Base-by-base conservation (phyloP, 129 eudicot species). In the Escallonia herrerae region DNA sequence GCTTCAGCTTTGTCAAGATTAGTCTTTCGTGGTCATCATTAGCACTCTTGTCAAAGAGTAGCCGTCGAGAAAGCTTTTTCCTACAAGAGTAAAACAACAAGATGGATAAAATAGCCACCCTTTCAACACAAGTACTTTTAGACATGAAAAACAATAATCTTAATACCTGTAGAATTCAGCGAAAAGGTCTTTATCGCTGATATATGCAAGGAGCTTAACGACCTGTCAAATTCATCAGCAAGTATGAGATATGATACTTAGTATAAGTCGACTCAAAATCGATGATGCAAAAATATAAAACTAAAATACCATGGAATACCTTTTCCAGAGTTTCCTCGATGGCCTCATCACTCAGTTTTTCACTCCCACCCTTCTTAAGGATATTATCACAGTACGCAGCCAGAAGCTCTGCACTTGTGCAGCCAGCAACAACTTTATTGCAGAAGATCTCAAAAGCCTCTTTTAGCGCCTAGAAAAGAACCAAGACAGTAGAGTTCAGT, bases 61-160 rank as follows among this genome's bases (percentile, higher is more conserved):
- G 66, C 7, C 90, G 62, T 9, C 90, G 81, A 59, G 86, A 73
- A 66, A 84, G 90, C 76, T 84, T 84, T 66, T 80, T 80, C 56
- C 86, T 79, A 60, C 44, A 44, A 64, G 15, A 10, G 54, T 52
- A 41, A 14, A 43, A 42, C 63, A 60, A 13, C 10, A 62, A 62
- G 11, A 62, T n/a, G 5, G 13, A 53, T 12, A 4, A 53, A 53
- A 3, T 12, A 45, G 49, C 7, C 49, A 45, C 6, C 49, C 49
- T 5, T 8, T 8, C 6, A 8, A 8, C 1, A 45, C 6, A 45
- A 13, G 14, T 11, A 53, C 3, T 11, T 3, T 11, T 2, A 53
- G 14, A 53, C 14, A 53, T 4, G 5, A n/a, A 15, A 4, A 53
- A 7, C 56, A 51, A 7, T 51, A 3, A 3, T 11, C 10, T 40